A percentile compares a stretch with the other conserved stretches of the same genome.
Conservation (phyloP, 2,329 filamentous ascomycete genomes). For the Diaporthe citri region DNA sequence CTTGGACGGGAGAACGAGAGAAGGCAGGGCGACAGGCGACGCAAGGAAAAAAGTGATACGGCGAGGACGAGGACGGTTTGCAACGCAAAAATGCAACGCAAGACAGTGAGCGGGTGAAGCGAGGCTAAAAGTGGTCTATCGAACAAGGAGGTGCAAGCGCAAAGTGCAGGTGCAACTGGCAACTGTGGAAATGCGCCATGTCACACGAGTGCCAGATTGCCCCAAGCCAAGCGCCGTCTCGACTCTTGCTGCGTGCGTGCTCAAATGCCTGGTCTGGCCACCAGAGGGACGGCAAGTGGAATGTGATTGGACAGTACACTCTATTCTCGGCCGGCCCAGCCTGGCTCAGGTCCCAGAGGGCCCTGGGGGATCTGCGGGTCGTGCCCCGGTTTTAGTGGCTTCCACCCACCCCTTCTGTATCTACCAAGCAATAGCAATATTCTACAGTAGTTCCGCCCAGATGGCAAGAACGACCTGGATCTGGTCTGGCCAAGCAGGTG, state of each 20-base stretch:
- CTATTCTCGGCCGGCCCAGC: slow-evolving; percentile 4
- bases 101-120: slow-evolving; percentile 13
- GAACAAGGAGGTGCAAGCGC: slow-evolving; percentile 21
- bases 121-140: slow-evolving; percentile 28
- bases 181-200: slow-evolving; percentile 21
- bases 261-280: slow-evolving; percentile 8
- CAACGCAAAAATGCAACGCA: slow-evolving; percentile 20
- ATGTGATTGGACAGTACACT: slow-evolving; percentile 2
- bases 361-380: background rate
- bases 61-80: slow-evolving; percentile 22
- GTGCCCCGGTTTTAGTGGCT: slow-evolving; percentile 10
- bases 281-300: background rate
- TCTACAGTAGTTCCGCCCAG: background rate
- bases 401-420: background rate
- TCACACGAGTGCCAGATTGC: slow-evolving; percentile 32
- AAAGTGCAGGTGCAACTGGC: slow-evolving; percentile 11
- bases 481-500: background rate
- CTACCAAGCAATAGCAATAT: background rate
- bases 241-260: slow-evolving; percentile 3
- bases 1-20: background rate
- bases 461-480: background rate
- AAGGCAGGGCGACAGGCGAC: slow-evolving; percentile 28
- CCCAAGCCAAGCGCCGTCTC: slow-evolving; percentile 29
- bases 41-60: slow-evolving; percentile 12
- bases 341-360: background rate